Base-by-base conservation (phyloP, 139 green algal genomes). In the Chlorella sp. region DNA sequence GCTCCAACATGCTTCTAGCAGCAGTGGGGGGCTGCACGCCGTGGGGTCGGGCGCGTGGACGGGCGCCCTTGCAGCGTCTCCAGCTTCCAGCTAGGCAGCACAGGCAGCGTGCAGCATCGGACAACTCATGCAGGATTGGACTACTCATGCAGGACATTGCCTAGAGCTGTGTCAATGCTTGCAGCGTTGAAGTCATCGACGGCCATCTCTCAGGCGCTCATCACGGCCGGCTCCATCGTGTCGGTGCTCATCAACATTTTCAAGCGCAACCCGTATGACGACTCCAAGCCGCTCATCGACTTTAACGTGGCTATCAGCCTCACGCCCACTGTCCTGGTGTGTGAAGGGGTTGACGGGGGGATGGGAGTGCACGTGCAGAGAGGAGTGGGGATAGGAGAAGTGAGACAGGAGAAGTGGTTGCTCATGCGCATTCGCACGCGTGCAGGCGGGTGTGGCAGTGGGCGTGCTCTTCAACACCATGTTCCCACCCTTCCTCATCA, bases 401-500 rank as follows among this genome's bases (percentile, higher is more conserved):
- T n/a, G n/a, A n/a, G n/a, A n/a, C n/a, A n/a, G n/a, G n/a, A n/a
- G n/a, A n/a, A n/a, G n/a, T n/a, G n/a, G n/a, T n/a, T n/a, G n/a
- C n/a, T n/a, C n/a, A n/a, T n/a, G n/a, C n/a, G n/a, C n/a, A n/a
- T 64, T 64, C 27, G 55, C 24, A 31, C 27, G 55, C 55, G 35
- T 72, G 67, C 42, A 72, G 67, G 42, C 31, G 2, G 67, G 67
- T 6, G 67, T 72, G 1, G 31, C n/a, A 23, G 42, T 63, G 27
- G 74, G 74, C 5, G 74, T 79, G 67, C 59, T 79, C 26, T 35
- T 79, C 10, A 79, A 79, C 67, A 29, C 31, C 29, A 70, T 79
- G 10, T 35, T 79, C 29, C 74, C 74, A 3, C 3, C 59, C 24
- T 79, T 22, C 1, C 4, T 79, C 22, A 35, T 79, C 51, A 68